Evolutionary conservation across 768 basidiomycete species (phyloP).

Genomic region (Amanita subjunquillea): DNA sequence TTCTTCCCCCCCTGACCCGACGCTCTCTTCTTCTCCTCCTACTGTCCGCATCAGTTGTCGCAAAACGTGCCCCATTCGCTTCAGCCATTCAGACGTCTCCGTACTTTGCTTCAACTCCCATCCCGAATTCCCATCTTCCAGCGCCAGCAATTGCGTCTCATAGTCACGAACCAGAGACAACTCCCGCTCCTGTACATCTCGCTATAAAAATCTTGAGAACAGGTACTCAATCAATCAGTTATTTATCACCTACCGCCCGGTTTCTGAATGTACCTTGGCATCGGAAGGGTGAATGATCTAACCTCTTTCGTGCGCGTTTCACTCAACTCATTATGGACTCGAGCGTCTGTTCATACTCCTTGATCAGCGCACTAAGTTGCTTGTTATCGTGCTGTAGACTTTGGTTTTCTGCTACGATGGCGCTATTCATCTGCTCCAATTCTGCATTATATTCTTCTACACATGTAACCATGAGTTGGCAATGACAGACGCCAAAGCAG

Average conservation of each 20-base stretch:
- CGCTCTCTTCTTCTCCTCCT: conserved; percentile 49
- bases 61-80: conserved; percentile 58
- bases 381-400: conserved; percentile 89
- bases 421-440: conserved; percentile 78
- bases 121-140: conserved; percentile 58
- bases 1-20: conserved; percentile 7
- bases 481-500: neutral
- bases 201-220: conserved; percentile 32
- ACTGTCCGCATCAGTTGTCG: conserved; percentile 61
- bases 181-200: conserved; percentile 89
- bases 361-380: conserved; percentile 81
- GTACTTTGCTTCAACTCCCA: conserved; percentile 53
- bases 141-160: conserved; percentile 70
- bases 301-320: conserved; percentile 2
- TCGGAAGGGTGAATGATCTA: neutral
- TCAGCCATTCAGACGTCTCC: conserved; percentile 55
- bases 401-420: conserved; percentile 77
- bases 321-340: conserved; percentile 82
- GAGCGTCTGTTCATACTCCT: conserved; percentile 94
- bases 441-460: conserved; percentile 86
- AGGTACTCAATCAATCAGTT: neutral
- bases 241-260: conserved; percentile 61
- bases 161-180: conserved; percentile 85
- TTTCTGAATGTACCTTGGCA: conserved; percentile 58
- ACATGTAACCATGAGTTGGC: conserved; percentile 4